Percentiles rank a stretch among this genome's conserved stretches.
Evolutionary conservation across 495 filamentous ascomycete species (phyloP).

Genomic region (Jackrogersella minutella): DNA sequence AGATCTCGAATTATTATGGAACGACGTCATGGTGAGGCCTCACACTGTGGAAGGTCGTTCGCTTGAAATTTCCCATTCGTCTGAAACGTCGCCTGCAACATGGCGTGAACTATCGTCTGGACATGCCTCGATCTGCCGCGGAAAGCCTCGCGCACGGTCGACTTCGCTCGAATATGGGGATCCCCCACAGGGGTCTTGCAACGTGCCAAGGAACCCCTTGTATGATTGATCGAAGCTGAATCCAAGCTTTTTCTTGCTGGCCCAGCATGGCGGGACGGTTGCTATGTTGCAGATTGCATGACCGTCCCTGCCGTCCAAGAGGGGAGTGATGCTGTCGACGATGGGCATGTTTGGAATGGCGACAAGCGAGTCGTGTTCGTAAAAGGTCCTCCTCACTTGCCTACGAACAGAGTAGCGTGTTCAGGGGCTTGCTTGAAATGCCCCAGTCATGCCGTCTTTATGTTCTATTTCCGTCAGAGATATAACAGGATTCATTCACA

Average conservation of each 20-base stretch:
- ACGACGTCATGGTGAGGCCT: conserved; percentile 37
- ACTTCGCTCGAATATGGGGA: conserved; percentile 9
- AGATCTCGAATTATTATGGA: not conserved
- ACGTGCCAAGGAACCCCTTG: conserved; percentile 31
- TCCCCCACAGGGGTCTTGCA: conserved; percentile 28
- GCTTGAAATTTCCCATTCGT: conserved; percentile 29
- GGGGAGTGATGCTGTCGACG: conserved; percentile 6
- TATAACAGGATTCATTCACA: not conserved
- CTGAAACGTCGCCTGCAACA: conserved; percentile 33
- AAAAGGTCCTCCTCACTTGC: not conserved
- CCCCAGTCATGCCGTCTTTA: conserved; percentile 5
- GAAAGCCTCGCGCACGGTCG: conserved; percentile 16
- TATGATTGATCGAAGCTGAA: conserved; percentile 10
- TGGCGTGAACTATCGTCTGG: conserved; percentile 25
- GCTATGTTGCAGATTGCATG: conserved; percentile 26
- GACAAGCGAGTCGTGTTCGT: conserved; percentile 4
- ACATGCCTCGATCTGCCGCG: conserved; percentile 27
- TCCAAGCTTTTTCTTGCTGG: conserved; percentile 2
- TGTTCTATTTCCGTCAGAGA: not conserved
- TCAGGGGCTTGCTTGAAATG: conserved; percentile 1
- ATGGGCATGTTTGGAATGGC: conserved; percentile 10
- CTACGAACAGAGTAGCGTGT: not conserved
- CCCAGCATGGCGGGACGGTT: conserved; percentile 18
- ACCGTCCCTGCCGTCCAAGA: conserved; percentile 12
- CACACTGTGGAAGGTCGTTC: conserved; percentile 3